Evolutionary conservation across 2,329 filamentous ascomycete species (phyloP).

Genomic region (Trichoderma guizhouense): DNA sequence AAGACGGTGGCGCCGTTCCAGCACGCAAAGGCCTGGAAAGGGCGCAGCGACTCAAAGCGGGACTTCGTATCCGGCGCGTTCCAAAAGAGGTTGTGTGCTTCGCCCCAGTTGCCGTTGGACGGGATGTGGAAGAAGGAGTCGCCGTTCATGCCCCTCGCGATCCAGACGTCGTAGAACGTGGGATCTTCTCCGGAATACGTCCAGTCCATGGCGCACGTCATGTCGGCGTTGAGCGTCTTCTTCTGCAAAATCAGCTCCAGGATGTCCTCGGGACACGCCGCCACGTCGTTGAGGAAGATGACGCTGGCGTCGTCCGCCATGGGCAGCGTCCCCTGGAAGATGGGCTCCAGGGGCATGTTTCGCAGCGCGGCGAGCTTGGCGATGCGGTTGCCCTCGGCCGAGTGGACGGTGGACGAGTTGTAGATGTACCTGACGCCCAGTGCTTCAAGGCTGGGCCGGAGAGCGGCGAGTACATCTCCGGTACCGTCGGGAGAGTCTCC

Average conservation of each 20-base stretch:
- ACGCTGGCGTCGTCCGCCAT: conserved; percentile 41
- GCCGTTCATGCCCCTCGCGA: conserved; percentile 49
- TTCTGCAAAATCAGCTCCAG: conserved; percentile 54
- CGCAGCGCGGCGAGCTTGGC: conserved; percentile 47
- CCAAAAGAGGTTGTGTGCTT: conserved; percentile 51
- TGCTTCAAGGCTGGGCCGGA: conserved; percentile 38
- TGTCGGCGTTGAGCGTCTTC: conserved; percentile 44
- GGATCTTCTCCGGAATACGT: conserved; percentile 41
- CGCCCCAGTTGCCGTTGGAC: conserved; percentile 46
- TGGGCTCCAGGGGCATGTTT: conserved; percentile 49
- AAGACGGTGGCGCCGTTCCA: conserved; percentile 57
- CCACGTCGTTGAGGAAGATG: conserved; percentile 54
- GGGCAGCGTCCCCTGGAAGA: conserved; percentile 30
- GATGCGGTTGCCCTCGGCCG: conserved; percentile 44
- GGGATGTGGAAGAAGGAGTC: conserved; percentile 55
- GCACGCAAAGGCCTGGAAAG: conserved; percentile 59
- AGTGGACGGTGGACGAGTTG: conserved; percentile 41
- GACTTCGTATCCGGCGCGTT: conserved; percentile 38
- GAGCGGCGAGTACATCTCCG: conserved; percentile 42
- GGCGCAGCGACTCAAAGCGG: conserved; percentile 36
- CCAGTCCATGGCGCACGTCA: conserved; percentile 61
- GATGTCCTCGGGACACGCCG: conserved; percentile 52
- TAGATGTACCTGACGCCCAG: conserved; percentile 43
- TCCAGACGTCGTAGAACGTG: conserved; percentile 57
- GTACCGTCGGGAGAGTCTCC: conserved; percentile 52